Base-by-base conservation (phyloP, 2,329 filamentous ascomycete genomes). In the Fragosphaeria purpurea region DNA sequence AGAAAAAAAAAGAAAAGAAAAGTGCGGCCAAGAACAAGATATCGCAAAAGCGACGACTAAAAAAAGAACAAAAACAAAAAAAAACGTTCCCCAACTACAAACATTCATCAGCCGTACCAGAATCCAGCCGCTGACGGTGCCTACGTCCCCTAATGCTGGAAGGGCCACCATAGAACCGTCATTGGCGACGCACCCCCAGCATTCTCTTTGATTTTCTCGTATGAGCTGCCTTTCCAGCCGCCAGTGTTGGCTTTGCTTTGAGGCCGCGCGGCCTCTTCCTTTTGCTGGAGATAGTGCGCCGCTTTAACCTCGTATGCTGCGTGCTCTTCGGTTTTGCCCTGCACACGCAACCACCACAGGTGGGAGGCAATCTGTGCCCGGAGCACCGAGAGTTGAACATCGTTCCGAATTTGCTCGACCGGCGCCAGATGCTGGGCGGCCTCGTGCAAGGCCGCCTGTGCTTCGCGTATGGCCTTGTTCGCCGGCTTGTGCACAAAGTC, bases 401-500 rank as follows among this genome's bases (percentile, higher is more conserved):
- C 43, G 30, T 44, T 37, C 6, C 47, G 49, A 2, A 47, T 4
- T 6, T 31, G n/a, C 4, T 48, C 49, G 7, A 13, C 22, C 5
- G 41, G 39, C 10, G 33, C 31, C 30, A 13, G 30, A 22, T 22
- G 22, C n/a, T 44, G 33, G 10, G 33, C 33, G 38, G 41, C 38
- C 30, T 22, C 9, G 12, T 31, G 6, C 12, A 12, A 42, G 7
- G 22, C 13, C 35, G 41, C 56, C 46, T 65, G 63, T 2, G 62
- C 61, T 41, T 66, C 61, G 13, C 58, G 54, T 11, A 57, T 46
- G 11, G 61, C 60, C 46, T 56, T 57, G n/a, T 30, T 13, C 11
- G 11, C 11, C 35, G 35, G 22, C 22, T 22, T 22, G 22, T 22
- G 22, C 22, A 22, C 22, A 22, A 22, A 22, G 22, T 22, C 22